Conservation (phyloP, 2,329 filamentous ascomycete genomes). For the Aspergillus viridinutans region DNA sequence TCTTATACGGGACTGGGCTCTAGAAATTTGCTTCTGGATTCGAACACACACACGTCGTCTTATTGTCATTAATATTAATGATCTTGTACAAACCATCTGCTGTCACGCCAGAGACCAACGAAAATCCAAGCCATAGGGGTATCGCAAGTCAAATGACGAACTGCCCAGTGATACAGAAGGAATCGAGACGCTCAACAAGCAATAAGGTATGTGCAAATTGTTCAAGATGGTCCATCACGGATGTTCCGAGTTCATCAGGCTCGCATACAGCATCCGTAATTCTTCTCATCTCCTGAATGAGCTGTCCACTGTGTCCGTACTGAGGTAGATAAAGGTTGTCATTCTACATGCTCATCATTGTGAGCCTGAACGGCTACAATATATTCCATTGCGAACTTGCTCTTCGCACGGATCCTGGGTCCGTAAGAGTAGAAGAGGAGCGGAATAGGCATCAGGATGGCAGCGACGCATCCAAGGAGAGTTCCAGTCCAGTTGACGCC, state of each 20-base stretch:
- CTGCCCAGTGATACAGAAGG: not conserved
- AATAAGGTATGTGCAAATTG: not conserved
- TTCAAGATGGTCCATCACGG: not conserved
- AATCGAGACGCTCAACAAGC: not conserved
- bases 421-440: slow-evolving; percentile 33
- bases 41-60: not conserved
- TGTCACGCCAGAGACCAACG: not conserved
- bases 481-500: slow-evolving; percentile 31
- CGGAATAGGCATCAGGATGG: slow-evolving; percentile 29
- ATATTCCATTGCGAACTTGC: slow-evolving; percentile 32
- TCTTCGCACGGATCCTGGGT: slow-evolving; percentile 31
- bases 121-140: not conserved
- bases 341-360: slow-evolving; percentile 3
- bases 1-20: not conserved
- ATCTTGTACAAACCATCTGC: not conserved
- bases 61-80: not conserved
- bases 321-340: not conserved
- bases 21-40: not conserved
- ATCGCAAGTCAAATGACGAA: not conserved
- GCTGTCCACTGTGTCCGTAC: not conserved
- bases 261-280: not conserved
- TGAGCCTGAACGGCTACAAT: slow-evolving; percentile 11
- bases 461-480: slow-evolving; percentile 27
- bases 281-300: not conserved
- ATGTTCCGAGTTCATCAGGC: not conserved